Evolutionary conservation across 169 alveolate species (phyloP).

Genomic region (Eimeria necatrix): DNA sequence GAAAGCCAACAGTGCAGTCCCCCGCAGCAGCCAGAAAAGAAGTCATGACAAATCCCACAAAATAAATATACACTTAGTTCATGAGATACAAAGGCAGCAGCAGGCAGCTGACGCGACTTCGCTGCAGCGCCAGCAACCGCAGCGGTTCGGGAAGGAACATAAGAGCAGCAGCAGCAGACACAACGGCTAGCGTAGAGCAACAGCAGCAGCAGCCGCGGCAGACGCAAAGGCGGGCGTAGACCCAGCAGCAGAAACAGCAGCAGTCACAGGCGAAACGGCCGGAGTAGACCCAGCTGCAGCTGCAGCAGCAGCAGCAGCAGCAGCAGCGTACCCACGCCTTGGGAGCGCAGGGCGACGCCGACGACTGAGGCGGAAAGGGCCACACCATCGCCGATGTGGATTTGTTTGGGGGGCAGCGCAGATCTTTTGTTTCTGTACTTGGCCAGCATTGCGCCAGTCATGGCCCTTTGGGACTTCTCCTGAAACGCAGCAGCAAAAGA

Average conservation of each 20-base stretch:
- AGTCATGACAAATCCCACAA: too few relatives aligned
- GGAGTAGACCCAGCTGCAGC: background rate
- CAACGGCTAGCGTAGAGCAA: background rate
- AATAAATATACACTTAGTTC: too few relatives aligned
- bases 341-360: slow-evolving; percentile 56
- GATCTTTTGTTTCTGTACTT: slow-evolving; percentile 35
- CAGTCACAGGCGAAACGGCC: too few relatives aligned
- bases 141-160: too few relatives aligned
- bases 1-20: too few relatives aligned
- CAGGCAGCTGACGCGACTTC: too few relatives aligned
- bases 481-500: background rate
- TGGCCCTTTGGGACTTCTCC: slow-evolving; percentile 39
- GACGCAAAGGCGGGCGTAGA: too few relatives aligned
- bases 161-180: background rate
- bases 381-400: slow-evolving; percentile 44
- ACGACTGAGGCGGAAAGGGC: slow-evolving; percentile 64
- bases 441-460: slow-evolving; percentile 27
- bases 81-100: too few relatives aligned
- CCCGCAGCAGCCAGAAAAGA: too few relatives aligned
- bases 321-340: background rate
- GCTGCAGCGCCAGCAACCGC: too few relatives aligned
- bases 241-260: too few relatives aligned
- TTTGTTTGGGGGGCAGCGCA: slow-evolving; percentile 52
- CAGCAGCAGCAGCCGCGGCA: slow-evolving; percentile 17
- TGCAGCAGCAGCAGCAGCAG: slow-evolving; percentile 13